Percentiles rank a stretch among this genome's conserved stretches.
These are phyloP conservation scores for Plasmodium fragile DNA, from an alignment of 169 alveolate species.

Conservation along the genomic window DNA sequence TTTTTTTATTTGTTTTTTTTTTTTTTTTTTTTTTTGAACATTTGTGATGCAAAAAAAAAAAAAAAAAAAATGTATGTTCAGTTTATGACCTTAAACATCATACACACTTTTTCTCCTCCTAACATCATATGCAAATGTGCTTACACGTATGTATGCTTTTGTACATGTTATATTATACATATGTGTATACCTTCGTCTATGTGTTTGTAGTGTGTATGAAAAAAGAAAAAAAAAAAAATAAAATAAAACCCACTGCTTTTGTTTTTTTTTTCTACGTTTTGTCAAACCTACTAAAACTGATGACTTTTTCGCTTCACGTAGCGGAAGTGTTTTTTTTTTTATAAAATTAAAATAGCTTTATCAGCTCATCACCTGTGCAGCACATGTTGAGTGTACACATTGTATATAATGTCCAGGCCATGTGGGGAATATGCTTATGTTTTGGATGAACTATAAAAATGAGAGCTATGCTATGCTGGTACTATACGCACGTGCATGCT, in stretches of 20 bases:
- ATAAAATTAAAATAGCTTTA: background rate
- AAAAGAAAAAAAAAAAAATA: too few relatives aligned
- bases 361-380: background rate
- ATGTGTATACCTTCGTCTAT: background rate
- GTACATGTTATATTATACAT: background rate
- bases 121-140: background rate
- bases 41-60: background rate
- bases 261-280: background rate
- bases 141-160: background rate
- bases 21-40: background rate
- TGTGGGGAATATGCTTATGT: background rate
- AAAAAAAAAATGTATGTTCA: background rate
- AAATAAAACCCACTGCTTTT: background rate
- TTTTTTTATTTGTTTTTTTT: background rate
- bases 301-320: background rate
- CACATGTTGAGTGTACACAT: background rate
- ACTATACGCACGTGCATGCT: too few relatives aligned
- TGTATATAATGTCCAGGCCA: background rate
- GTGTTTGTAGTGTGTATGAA: background rate
- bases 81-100: background rate
- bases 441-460: background rate
- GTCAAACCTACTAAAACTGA: constrained; percentile 4
- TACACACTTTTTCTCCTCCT: background rate
- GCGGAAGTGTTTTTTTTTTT: background rate
- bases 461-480: background rate